A percentile compares a stretch with the other conserved stretches of the same genome.
Conservation (phyloP, 768 basidiomycete genomes). For the Tulasnella sp. region DNA sequence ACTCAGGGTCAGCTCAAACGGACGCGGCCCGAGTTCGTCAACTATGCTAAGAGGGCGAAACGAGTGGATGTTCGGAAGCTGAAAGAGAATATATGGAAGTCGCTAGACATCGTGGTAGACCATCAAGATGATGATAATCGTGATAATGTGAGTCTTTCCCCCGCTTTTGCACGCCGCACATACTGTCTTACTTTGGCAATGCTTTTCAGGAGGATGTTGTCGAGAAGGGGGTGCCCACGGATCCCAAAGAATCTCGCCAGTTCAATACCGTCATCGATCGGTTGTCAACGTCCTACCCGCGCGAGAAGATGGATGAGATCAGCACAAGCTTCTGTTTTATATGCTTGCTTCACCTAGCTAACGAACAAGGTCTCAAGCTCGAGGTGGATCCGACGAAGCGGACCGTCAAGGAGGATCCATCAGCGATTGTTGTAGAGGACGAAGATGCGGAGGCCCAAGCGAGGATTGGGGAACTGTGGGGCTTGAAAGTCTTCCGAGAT, state of each 20-base stretch:
- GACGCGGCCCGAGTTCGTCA: slow-evolving; percentile 77
- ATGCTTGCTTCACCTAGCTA: slow-evolving; percentile 89
- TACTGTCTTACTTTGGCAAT: not conserved
- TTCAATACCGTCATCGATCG: slow-evolving; percentile 77
- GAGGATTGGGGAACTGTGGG: slow-evolving; percentile 22
- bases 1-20: slow-evolving; percentile 69
- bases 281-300: slow-evolving; percentile 72
- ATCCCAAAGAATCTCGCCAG: slow-evolving; percentile 53
- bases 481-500: slow-evolving; percentile 21
- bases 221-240: slow-evolving; percentile 38
- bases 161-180: not conserved
- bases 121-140: slow-evolving; percentile 31
- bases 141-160: slow-evolving; percentile 29
- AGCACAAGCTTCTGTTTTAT: slow-evolving; percentile 99
- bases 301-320: slow-evolving; percentile 94
- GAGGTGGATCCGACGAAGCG: slow-evolving; percentile 26
- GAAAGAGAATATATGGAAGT: slow-evolving; percentile 97
- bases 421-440: slow-evolving; percentile 12
- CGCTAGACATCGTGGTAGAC: slow-evolving; percentile 61
- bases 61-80: slow-evolving; percentile 91
- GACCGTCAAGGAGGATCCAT: slow-evolving; percentile 20
- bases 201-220: slow-evolving; percentile 6
- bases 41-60: slow-evolving; percentile 92
- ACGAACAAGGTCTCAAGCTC: slow-evolving; percentile 88
- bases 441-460: slow-evolving; percentile 18